A percentile compares a stretch with the other conserved stretches of the same genome.
phyloP scores from a whole-genome alignment of 2,329 filamentous ascomycete genomes.

The Penicillium brevicompactum region DNA sequence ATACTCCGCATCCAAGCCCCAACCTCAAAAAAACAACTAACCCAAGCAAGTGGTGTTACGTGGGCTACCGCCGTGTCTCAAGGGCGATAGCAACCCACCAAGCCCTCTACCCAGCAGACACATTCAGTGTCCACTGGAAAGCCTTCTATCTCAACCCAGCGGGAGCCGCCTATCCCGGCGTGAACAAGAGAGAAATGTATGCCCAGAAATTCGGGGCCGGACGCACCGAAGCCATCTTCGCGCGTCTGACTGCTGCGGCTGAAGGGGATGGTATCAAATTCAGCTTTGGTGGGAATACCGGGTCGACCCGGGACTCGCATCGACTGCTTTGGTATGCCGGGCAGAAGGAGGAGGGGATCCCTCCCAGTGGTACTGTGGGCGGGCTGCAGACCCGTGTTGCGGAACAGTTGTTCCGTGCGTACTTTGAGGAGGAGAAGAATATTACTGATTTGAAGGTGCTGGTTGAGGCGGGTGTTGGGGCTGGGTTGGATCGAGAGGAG shows the following conservation, averaged over 20 bases:
- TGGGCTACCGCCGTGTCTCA: slow-evolving; percentile 75
- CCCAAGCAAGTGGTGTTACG: slow-evolving; percentile 63
- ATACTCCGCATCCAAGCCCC: background rate
- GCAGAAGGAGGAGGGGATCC: slow-evolving; percentile 41
- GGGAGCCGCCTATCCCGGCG: slow-evolving; percentile 53
- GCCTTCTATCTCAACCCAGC: slow-evolving; percentile 79
- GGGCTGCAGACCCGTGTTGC: slow-evolving; percentile 62
- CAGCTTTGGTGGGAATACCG: slow-evolving; percentile 68
- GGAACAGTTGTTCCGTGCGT: slow-evolving; percentile 64
- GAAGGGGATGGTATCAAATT: slow-evolving; percentile 71
- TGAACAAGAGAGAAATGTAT: slow-evolving; percentile 61
- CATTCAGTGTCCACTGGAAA: slow-evolving; percentile 72
- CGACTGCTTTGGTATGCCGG: slow-evolving; percentile 71
- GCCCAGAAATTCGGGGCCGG: slow-evolving; percentile 65
- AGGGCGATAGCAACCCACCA: slow-evolving; percentile 70
- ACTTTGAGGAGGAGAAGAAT: slow-evolving; percentile 67
- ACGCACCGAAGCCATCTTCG: slow-evolving; percentile 59
- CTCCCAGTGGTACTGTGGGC: slow-evolving; percentile 38
- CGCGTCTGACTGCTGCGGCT: slow-evolving; percentile 61
- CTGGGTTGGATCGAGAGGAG: slow-evolving; percentile 56
- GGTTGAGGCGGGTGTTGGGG: slow-evolving; percentile 54
- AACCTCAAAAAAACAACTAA: slow-evolving; percentile 7
- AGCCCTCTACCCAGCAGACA: slow-evolving; percentile 66
- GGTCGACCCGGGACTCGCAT: slow-evolving; percentile 79
- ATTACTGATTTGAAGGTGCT: slow-evolving; percentile 62